Conservation (phyloP, 306 rosid species). For the Mimosa bimucronata region DNA sequence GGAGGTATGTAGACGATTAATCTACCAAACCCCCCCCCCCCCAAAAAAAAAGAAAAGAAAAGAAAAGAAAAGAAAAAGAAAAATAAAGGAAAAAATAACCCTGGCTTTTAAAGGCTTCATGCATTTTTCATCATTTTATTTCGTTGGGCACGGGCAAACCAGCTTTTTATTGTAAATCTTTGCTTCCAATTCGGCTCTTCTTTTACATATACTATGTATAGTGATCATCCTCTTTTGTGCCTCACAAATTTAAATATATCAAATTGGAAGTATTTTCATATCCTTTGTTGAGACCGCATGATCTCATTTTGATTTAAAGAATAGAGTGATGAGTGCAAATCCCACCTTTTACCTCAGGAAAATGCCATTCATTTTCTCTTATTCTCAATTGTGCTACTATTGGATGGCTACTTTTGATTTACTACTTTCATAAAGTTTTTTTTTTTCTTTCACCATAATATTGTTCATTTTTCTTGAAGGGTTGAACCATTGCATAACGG, state of each 20-base stretch:
- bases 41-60: neutral
- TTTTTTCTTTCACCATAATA: slow-evolving; percentile 39
- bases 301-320: slow-evolving; percentile 5
- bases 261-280: neutral
- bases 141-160: neutral
- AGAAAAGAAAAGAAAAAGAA: no score
- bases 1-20: neutral
- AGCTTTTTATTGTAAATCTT: slow-evolving; percentile 2
- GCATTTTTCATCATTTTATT: neutral
- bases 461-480: slow-evolving; percentile 53
- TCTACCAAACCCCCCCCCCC: no score
- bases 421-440: slow-evolving; percentile 35
- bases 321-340: neutral
- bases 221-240: slow-evolving; percentile 19
- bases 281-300: neutral
- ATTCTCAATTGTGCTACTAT: neutral
- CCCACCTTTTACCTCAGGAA: slow-evolving; percentile 3
- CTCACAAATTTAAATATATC: slow-evolving; percentile 25
- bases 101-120: slow-evolving; percentile 17
- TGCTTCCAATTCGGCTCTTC: slow-evolving; percentile 8
- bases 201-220: neutral
- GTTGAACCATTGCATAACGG: slow-evolving; percentile 55
- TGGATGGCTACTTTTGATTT: slow-evolving; percentile 27
- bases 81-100: neutral
- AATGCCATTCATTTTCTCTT: slow-evolving; percentile 12